A percentile compares a stretch with the other conserved stretches of the same genome.
Conservation (phyloP, 2,329 filamentous ascomycete genomes). For the Ceratocystis huliohia region DNA sequence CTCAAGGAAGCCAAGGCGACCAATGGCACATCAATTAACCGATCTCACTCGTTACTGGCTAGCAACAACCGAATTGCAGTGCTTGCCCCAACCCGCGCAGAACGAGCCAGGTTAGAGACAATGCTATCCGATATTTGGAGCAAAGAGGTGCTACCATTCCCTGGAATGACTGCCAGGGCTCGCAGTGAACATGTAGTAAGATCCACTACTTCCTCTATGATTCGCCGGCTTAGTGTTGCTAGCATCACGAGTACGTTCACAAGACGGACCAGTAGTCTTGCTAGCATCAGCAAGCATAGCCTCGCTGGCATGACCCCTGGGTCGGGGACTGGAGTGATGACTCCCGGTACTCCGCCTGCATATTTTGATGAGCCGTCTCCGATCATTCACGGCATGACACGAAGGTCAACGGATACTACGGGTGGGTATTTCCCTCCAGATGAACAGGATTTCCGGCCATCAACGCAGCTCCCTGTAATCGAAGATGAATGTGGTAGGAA, state of each 20-base stretch:
- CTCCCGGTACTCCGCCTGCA: slow-evolving; percentile 14
- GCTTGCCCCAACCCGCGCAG: slow-evolving; percentile 59
- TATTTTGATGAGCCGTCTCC: slow-evolving; percentile 17
- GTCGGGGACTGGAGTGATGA: slow-evolving; percentile 3
- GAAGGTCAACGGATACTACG: slow-evolving; percentile 18
- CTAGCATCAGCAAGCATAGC: slow-evolving; percentile 27
- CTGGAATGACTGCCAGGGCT: slow-evolving; percentile 58
- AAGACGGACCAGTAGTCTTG: slow-evolving; percentile 52
- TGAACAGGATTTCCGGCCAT: not conserved
- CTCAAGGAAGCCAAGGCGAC: slow-evolving; percentile 42
- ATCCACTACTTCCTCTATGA: slow-evolving; percentile 71
- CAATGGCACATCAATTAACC: slow-evolving; percentile 46
- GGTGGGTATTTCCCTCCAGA: slow-evolving; percentile 9
- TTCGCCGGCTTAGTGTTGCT: slow-evolving; percentile 74
- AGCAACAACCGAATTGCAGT: slow-evolving; percentile 53
- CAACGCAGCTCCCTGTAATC: slow-evolving; percentile 17
- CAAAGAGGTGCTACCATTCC: slow-evolving; percentile 64
- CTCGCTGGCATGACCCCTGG: slow-evolving; percentile 14
- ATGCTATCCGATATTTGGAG: slow-evolving; percentile 73
- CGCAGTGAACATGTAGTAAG: slow-evolving; percentile 60
- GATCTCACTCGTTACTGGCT: slow-evolving; percentile 70
- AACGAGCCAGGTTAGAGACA: slow-evolving; percentile 64
- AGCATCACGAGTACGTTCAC: slow-evolving; percentile 67
- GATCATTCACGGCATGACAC: slow-evolving; percentile 17
- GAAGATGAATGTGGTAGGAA: slow-evolving; percentile 19